These are phyloP conservation scores for Starmerella floricola DNA, from an alignment of 805 yeast species.

Conservation along the genomic window DNA sequence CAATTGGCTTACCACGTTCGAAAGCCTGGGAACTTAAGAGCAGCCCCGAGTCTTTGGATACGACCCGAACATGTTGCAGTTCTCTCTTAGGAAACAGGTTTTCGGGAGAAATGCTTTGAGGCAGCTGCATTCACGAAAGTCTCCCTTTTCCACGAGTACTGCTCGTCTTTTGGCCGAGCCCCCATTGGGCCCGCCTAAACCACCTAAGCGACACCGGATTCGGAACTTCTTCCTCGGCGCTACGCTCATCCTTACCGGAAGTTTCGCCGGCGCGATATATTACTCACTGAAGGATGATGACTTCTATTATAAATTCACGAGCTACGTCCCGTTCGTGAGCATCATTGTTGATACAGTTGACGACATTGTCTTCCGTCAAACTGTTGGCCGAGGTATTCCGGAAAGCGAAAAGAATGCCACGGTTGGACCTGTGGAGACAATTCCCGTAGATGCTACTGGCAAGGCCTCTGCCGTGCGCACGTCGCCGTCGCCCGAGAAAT, in stretches of 20 bases:
- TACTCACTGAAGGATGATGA: conserved; percentile 44
- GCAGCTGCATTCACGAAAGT: conserved; percentile 1
- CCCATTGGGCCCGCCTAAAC: conserved; percentile 1
- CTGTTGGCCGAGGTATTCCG: neutral
- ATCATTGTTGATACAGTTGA: conserved; percentile 41
- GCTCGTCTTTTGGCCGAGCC: conserved; percentile 7
- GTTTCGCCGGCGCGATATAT: conserved; percentile 52
- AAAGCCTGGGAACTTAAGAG: neutral
- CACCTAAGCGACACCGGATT: conserved; percentile 19
- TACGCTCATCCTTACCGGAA: conserved; percentile 24
- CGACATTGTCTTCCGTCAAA: conserved; percentile 27
- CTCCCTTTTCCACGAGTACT: conserved; percentile 7
- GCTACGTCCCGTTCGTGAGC: conserved; percentile 55
- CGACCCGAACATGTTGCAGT: conserved; percentile 2
- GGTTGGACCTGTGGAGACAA: too few species aligned
- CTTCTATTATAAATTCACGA: conserved; percentile 49
- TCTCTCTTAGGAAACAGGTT: neutral
- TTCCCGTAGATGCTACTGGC: conserved; percentile 13
- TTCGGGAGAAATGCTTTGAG: neutral
- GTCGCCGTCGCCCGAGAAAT: neutral
- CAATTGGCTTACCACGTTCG: too few species aligned
- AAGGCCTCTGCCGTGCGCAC: conserved; percentile 9
- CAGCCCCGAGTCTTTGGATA: neutral
- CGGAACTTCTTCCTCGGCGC: conserved; percentile 26
- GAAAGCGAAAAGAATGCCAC: too few species aligned